Evolutionary conservation across 331 rosid species (phyloP).

Genomic region (Rhamnella rubrinervis): DNA sequence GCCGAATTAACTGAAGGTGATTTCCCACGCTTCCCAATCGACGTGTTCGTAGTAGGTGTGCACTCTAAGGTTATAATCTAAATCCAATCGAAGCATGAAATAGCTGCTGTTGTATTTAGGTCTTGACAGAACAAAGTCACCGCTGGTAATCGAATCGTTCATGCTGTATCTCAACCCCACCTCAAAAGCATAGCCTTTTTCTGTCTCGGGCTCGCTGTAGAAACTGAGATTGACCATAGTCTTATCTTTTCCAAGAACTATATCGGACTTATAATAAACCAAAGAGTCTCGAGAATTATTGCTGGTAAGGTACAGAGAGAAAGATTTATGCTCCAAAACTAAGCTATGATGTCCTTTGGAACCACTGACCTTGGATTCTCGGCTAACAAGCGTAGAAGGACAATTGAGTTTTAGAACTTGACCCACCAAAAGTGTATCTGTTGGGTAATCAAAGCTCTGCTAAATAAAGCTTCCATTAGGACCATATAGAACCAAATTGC

Average conservation of each 20-base stretch:
- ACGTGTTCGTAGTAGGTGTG: neutral
- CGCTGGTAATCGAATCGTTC: no score
- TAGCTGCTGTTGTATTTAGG: constrained; percentile 1
- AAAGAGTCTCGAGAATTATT: neutral
- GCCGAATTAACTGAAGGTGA: neutral
- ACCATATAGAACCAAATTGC: constrained; percentile 19
- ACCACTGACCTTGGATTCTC: neutral
- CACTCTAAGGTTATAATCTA: neutral
- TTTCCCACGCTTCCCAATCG: neutral
- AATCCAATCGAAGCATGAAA: neutral
- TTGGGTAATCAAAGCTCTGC: constrained; percentile 30
- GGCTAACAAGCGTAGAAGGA: neutral
- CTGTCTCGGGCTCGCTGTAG: neutral
- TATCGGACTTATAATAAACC: neutral
- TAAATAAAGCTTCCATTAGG: constrained; percentile 4
- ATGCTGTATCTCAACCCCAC: neutral
- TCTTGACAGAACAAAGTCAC: neutral
- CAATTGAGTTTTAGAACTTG: neutral
- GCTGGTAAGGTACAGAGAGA: neutral
- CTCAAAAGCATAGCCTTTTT: no score
- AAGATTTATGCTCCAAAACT: neutral
- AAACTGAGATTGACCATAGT: neutral
- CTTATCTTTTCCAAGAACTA: neutral
- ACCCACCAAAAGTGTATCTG: constrained; percentile 19
- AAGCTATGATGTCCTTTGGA: neutral